Conservation (phyloP, 2,329 filamentous ascomycete genomes). For the Ophiocordyceps camponoti-saundersi region DNA sequence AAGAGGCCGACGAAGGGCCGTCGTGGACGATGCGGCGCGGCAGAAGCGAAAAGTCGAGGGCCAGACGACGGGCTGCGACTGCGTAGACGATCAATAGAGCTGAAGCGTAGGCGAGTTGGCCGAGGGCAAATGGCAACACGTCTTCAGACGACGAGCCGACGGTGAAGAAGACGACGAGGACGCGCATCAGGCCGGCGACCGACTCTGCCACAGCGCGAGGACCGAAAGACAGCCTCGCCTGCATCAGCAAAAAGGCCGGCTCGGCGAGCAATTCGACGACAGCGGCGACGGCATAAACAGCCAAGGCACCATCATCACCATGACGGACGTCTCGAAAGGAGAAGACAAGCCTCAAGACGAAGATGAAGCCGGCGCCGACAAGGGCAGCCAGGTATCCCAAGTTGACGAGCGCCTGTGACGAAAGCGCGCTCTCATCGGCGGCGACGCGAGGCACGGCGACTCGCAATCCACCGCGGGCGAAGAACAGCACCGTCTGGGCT, state of each 20-base stretch:
- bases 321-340: constrained; percentile 7
- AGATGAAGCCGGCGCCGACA: constrained; percentile 48
- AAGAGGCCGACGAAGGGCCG: constrained; percentile 14
- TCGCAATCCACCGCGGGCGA: constrained; percentile 77
- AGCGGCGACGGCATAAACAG: constrained; percentile 37
- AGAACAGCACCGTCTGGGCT: constrained; percentile 85
- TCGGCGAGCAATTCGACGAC: constrained; percentile 68
- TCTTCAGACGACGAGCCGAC: constrained; percentile 43
- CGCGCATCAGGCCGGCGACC: constrained; percentile 62
- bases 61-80: constrained; percentile 38
- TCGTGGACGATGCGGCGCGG: constrained; percentile 19
- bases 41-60: constrained; percentile 53
- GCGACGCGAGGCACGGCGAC: constrained; percentile 71
- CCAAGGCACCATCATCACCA: constrained; percentile 25
- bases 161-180: constrained; percentile 52
- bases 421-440: constrained; percentile 13
- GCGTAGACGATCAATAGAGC: constrained; percentile 55
- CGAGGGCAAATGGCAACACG: constrained; percentile 75
- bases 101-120: constrained; percentile 62
- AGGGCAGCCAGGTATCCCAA: constrained; percentile 64
- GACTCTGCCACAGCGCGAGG: constrained; percentile 72
- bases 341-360: constrained; percentile 33
- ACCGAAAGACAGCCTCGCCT: constrained; percentile 64
- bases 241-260: constrained; percentile 76
- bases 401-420: constrained; percentile 63